Percentiles rank a stretch among this genome's conserved stretches.
phyloP scores from a whole-genome alignment of 768 basidiomycete genomes.

The Asterophora parasitica region DNA sequence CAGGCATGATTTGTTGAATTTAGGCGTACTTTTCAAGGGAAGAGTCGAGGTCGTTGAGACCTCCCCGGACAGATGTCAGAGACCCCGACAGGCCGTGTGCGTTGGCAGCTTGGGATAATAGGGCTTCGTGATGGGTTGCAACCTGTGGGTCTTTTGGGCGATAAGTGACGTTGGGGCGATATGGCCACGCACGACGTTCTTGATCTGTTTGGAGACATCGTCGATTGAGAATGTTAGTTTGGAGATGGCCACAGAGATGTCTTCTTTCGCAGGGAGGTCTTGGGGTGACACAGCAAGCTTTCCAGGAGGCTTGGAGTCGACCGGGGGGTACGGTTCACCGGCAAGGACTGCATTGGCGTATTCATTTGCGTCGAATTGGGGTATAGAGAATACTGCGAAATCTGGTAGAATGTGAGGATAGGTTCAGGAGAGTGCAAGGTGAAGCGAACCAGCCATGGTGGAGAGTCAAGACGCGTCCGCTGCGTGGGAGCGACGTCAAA shows the following conservation, averaged over 20 bases:
- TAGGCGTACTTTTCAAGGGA: conserved; percentile 70
- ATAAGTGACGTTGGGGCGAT: background rate
- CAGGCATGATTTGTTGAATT: conserved; percentile 13
- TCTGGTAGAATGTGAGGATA: conserved; percentile 36
- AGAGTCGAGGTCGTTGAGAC: conserved; percentile 67
- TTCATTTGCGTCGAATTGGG: conserved; percentile 80
- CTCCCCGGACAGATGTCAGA: conserved; percentile 58
- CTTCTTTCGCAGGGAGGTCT: conserved; percentile 67
- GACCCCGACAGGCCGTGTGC: conserved; percentile 69
- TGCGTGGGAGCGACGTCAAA: too few species aligned
- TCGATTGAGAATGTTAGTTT: conserved; percentile 87
- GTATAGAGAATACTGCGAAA: conserved; percentile 67
- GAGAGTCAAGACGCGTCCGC: background rate
- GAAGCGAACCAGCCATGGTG: conserved; percentile 10
- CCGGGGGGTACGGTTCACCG: conserved; percentile 66
- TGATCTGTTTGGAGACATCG: conserved; percentile 88
- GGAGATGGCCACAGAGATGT: conserved; percentile 84
- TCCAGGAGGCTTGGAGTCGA: conserved; percentile 26
- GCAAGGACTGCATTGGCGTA: conserved; percentile 91
- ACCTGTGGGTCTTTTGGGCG: conserved; percentile 44
- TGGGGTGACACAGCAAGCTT: conserved; percentile 31
- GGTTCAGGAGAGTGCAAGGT: background rate
- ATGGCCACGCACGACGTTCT: conserved; percentile 57
- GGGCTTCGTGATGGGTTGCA: conserved; percentile 73
- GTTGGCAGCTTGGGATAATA: conserved; percentile 78